Base-by-base conservation (phyloP, 2,329 filamentous ascomycete genomes). In the Penicillium brasilianum region DNA sequence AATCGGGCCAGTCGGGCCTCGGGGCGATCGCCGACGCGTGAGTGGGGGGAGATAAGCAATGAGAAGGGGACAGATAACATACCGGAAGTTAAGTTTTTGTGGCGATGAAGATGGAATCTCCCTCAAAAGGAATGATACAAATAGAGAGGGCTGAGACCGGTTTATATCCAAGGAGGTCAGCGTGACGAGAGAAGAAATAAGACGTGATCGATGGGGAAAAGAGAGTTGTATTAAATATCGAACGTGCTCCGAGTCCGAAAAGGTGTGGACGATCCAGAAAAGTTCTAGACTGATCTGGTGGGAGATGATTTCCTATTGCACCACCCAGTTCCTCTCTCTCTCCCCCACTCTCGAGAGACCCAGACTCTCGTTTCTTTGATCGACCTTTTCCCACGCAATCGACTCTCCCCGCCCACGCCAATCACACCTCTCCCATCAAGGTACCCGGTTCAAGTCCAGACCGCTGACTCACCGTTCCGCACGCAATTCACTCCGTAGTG, bases 11-110 rank as follows among this genome's bases (percentile, higher is more conserved):
- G 20, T 50, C 30, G 44, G 43, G 44, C 22, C 55, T 20, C 25
- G 11, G 32, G 48, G 37, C 34, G 48, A 54, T 54, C 51, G 37
- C 11, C 22, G 36, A 13, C 9, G 25, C 20, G 36, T 54, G 52
- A 54, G 52, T 54, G 52, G 52, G 52, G 52, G 52, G 52, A 54
- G 52, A 54, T 54, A 54, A 54, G 52, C 20, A 30, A 14, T n/a
- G n/a, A 8, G 25, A 13, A 18, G 11, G 16, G 7, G 4, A n/a
- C 37, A 14, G 37, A 54, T 25, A 20, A 28, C 52, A 41, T 41
- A 30, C 52, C 22, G 32, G 51, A n/a, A 22, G 11, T 18, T 50
- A 8, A 20, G n/a, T 46, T 34, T 9, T 9, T 2, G 11, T 13
- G 32, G 32, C 32, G 6, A 32, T 10, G 13, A 22, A 30, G 22